phyloP scores from a whole-genome alignment of 345 rosid species.

The Mallotus nudiflorus region DNA sequence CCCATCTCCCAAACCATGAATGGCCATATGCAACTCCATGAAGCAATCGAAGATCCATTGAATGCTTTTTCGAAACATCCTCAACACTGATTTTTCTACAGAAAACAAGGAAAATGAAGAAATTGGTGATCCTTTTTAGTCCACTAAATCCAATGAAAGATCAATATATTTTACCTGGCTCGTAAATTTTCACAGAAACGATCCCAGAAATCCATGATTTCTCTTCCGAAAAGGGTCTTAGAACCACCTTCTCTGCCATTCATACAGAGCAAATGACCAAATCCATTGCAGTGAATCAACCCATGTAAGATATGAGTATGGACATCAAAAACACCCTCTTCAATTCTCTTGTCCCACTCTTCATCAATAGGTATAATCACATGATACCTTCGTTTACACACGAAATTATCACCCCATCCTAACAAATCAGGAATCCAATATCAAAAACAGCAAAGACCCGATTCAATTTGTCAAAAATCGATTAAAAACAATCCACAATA shows the following conservation, averaged over 20 bases:
- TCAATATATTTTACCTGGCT: conserved; percentile 48
- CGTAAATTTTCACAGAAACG: conserved; percentile 56
- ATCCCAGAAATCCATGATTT: conserved; percentile 85
- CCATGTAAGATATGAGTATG: conserved; percentile 82
- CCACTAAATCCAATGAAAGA: not conserved
- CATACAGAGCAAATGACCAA: conserved; percentile 75
- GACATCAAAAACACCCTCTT: conserved; percentile 47
- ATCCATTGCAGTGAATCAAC: conserved; percentile 77
- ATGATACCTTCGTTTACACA: conserved; percentile 70
- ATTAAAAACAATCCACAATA: conserved; percentile 1
- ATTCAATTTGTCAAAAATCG: not conserved
- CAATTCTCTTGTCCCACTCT: conserved; percentile 62
- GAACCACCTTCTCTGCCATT: conserved; percentile 88
- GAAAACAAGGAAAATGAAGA: not conserved
- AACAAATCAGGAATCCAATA: not conserved
- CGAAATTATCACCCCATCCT: conserved; percentile 85
- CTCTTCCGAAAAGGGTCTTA: conserved; percentile 61
- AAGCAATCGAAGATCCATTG: conserved; percentile 70
- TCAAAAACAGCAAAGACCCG: too few relatives aligned
- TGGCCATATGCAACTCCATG: conserved; percentile 86
- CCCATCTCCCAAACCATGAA: conserved; percentile 92
- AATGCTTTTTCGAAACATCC: conserved; percentile 67
- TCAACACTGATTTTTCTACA: conserved; percentile 67
- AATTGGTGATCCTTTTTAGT: not conserved
- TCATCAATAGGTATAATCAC: conserved; percentile 59